Base-by-base conservation (phyloP, 495 filamentous ascomycete species). In the Hyaloscypha hepaticicola region DNA sequence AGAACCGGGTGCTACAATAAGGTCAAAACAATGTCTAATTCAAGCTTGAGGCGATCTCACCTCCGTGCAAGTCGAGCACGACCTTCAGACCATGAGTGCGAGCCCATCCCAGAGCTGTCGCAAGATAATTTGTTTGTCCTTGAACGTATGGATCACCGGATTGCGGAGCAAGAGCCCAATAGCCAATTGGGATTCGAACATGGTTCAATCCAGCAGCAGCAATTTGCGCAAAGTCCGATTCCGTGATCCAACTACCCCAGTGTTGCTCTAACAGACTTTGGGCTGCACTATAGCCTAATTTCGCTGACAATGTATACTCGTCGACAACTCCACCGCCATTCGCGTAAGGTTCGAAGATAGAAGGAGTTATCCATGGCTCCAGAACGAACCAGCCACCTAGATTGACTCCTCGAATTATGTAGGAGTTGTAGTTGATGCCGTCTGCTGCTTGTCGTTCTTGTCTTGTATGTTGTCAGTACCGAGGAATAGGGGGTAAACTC, bases 131-230 rank as follows among this genome's bases (percentile, higher is more conserved):
- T 52, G 91, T 81, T 68, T 90, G 88, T 38, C 90, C 90, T 69
- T 89, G 79, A 49, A 92, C 87, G 69, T 89, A 93, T 11, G 88
- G 88, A 52, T 91, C 88, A 31, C 81, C 86, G 21, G 78, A 67
- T 6, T 84, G 61, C 3, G 83, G 83, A 21, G 76, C 77, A 21
- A 90, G 73, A 34, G 88, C 87, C 90, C 90, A 94, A 72, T 92
- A 92, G 19, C 90, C 90, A 60, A 93, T 81, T 2, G 90, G 90
- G 59, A 94, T 92, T 59, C 90, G 81, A 41, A 93, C 88, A 60
- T 90, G 87, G 73, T 91, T 93, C 66, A 93, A 72, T 16, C 90
- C 90, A 3, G 81, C 77, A 5, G 73, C 72, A 16, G 83, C 83
- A 56, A 93, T 92, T 56, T 87, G 78, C 7, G 78, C 73, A 69